Base-by-base conservation (phyloP, 306 rosid genomes). In the Begonia peltatifolia region DNA sequence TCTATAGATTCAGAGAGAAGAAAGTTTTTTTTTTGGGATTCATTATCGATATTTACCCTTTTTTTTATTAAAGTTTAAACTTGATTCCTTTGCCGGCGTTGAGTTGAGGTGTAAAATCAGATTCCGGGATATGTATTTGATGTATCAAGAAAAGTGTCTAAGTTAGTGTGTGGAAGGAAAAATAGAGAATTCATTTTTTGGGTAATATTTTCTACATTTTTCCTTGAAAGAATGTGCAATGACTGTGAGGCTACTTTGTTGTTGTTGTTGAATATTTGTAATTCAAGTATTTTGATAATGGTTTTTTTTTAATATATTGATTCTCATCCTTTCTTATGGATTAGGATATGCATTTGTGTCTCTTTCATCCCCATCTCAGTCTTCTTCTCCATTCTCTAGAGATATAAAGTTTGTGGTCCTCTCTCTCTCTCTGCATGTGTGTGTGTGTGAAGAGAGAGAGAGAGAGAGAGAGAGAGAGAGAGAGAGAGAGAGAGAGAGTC, bases 51-150 rank as follows among this genome's bases (percentile, higher is more conserved):
- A 56, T 73, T 73, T 80, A 62, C 55, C n/a, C n/a, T n/a, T n/a
- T n/a, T n/a, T n/a, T n/a, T n/a, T n/a, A n/a, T n/a, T n/a, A n/a
- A n/a, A n/a, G n/a, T n/a, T n/a, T n/a, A 30, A 30, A 30, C 36
- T 30, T 65, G 87, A 72, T 50, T 79, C 74, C 74, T 62, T 79
- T 64, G 58, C 57, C 71, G 72, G 82, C 78, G 63, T 75, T 81
- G 69, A 81, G 69, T 83, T 81, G 96, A 92, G 94, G 79, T 61
- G 90, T 82, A 82, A 75, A 82, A 75, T 67, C 78, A 78, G 79
- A 72, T 82, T 75, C 79, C 89, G 76, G 82, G 48, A 44, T 44
- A 79, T 73, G 73, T 60, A 52, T 70, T 69, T 78, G 77, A 72
- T 73, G 78, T 65, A 67, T 46, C 54, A 30, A 5, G 38, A 30